Evolutionary conservation across 495 filamentous ascomycete genomes (phyloP).

Genomic region (Apiosordaria backusii): DNA sequence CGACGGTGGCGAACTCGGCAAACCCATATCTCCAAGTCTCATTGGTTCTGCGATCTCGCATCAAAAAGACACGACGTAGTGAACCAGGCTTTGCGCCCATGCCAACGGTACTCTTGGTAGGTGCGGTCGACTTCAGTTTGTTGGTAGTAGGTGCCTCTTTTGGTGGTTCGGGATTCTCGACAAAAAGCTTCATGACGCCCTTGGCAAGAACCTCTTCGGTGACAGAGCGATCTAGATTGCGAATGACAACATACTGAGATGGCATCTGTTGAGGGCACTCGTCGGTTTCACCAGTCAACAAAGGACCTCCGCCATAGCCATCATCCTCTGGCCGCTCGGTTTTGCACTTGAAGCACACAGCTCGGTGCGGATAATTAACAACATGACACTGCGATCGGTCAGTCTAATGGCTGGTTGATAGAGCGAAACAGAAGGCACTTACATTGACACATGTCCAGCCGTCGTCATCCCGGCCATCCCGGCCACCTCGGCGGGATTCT

Average conservation of each 20-base stretch:
- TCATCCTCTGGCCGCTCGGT: constrained; percentile 52
- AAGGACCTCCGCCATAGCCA: constrained; percentile 22
- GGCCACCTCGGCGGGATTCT: constrained; percentile 26
- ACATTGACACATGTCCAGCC: constrained; percentile 78
- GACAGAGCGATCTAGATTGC: constrained; percentile 68
- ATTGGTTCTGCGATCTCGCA: constrained; percentile 68
- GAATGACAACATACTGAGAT: constrained; percentile 78
- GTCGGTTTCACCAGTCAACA: constrained; percentile 73
- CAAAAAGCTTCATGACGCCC: constrained; percentile 73
- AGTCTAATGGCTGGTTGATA: background rate
- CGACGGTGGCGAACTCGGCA: constrained; percentile 72
- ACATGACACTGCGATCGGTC: constrained; percentile 57
- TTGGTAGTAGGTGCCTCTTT: constrained; percentile 41
- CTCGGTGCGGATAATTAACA: constrained; percentile 66
- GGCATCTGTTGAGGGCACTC: constrained; percentile 68
- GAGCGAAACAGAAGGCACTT: background rate
- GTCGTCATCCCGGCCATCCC: constrained; percentile 49
- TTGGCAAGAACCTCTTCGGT: constrained; percentile 75
- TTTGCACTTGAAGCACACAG: constrained; percentile 72
- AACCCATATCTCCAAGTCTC: constrained; percentile 88
- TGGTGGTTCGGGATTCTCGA: constrained; percentile 37
- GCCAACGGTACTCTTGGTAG: constrained; percentile 62
- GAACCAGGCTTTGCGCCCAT: constrained; percentile 74
- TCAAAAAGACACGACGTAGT: constrained; percentile 71
- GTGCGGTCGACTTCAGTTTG: constrained; percentile 69